Base-by-base conservation (phyloP, 2,329 filamentous ascomycete species). In the Xylariaceae sp. region DNA sequence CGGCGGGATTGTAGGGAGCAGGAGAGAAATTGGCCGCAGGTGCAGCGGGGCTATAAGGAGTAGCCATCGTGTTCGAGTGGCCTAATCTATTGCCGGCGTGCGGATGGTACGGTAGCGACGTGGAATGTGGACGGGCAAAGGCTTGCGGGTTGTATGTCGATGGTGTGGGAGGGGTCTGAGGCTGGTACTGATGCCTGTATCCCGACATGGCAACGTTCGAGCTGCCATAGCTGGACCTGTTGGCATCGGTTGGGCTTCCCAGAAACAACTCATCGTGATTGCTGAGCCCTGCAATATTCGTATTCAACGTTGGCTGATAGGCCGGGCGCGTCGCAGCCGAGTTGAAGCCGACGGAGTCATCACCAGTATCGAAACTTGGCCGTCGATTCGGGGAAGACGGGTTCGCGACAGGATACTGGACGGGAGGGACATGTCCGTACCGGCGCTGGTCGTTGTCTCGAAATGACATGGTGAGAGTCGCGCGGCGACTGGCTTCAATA, bases 301-400 rank as follows among this genome's bases (percentile, higher is more conserved):
- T 74, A 66, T 65, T 71, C 54, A 64, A 59, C 29, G 65, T 65
- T 50, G 67, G 66, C 54, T 70, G 64, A 60, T 66, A 66, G 56
- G 59, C 58, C 52, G 68, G 68, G 50, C 71, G 72, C 65, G 65
- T 63, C 48, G 48, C 60, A 42, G 61, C 57, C 54, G 65, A 66
- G 50, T 74, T 69, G 64, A 83, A 79, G 64, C 86, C 84, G 47
- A 77, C 74, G 46, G 80, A 77, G 71, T 93, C 89, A 71, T 95
- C 90, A 62, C 88, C 89, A 63, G 81, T 85, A 71, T 91, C 87
- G 77, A 90, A 92, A 77, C 89, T 93, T 47, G 84, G 82, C 62
- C 85, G 82, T 63, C 89, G 81, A 43, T 69, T 70, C 5, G 76
- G 73, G 42, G 69, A 62, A 50, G 73, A 65, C 44, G 73, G 77